phyloP scores from a whole-genome alignment of 768 basidiomycete genomes.

The Suillus decipiens region DNA sequence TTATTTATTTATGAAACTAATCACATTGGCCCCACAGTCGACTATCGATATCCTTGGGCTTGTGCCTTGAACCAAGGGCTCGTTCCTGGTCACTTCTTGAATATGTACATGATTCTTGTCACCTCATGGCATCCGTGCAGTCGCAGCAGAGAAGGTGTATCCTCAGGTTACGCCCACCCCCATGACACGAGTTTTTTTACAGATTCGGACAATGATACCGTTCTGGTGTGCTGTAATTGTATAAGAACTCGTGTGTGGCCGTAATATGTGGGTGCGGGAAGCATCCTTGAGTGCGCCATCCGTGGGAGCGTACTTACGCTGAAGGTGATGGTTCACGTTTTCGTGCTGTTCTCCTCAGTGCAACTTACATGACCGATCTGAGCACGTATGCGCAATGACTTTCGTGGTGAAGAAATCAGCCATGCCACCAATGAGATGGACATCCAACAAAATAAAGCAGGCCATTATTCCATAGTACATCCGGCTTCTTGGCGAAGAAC shows the following conservation, averaged over 20 bases:
- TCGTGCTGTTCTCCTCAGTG: neutral
- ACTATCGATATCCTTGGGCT: neutral
- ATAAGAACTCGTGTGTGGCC: neutral
- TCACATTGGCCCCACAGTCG: neutral
- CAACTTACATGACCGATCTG: neutral
- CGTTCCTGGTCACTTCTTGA: neutral
- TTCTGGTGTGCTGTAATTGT: neutral
- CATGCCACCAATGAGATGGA: neutral
- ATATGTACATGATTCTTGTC: neutral
- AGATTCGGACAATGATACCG: neutral
- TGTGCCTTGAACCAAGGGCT: conserved; percentile 3
- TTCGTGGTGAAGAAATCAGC: neutral
- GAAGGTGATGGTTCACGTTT: neutral
- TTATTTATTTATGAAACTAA: neutral
- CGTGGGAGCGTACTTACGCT: neutral
- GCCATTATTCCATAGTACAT: neutral
- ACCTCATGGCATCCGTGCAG: conserved; percentile 3
- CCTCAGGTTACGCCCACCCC: neutral
- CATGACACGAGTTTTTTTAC: neutral
- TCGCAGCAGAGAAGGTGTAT: neutral
- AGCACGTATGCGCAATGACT: neutral
- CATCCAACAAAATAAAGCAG: neutral
- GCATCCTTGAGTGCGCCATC: neutral
- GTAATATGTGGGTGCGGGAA: neutral
- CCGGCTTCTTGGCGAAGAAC: neutral